Percentiles rank a stretch among this genome's conserved stretches.
Evolutionary conservation across 805 yeast species (phyloP).

Genomic region (Vanderwaltozyma polyspora): DNA sequence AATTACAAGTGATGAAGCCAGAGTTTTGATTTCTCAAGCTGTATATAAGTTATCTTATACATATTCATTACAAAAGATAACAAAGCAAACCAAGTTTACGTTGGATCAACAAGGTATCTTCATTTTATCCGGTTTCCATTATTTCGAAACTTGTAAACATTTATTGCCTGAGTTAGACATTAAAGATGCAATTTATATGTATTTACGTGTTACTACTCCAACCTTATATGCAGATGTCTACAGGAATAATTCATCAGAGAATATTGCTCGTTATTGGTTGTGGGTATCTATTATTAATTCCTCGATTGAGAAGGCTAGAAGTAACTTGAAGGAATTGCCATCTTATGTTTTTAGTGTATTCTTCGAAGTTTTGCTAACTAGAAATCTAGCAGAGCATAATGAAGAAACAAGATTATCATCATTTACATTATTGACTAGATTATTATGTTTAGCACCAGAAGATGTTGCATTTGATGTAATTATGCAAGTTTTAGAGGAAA

Average conservation of each 20-base stretch:
- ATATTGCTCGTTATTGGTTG: slow-evolving; percentile 26
- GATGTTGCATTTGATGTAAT: slow-evolving; percentile 47
- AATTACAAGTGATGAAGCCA: slow-evolving; percentile 23
- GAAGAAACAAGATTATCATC: slow-evolving; percentile 33
- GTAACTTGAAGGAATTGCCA: slow-evolving; percentile 19
- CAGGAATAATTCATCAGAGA: slow-evolving; percentile 18
- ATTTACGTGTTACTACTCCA: slow-evolving; percentile 34
- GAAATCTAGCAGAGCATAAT: slow-evolving; percentile 28
- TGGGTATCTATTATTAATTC: slow-evolving; percentile 27
- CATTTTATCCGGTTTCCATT: slow-evolving; percentile 17
- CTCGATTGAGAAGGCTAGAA: slow-evolving; percentile 11
- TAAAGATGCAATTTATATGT: slow-evolving; percentile 30
- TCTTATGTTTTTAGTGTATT: slow-evolving; percentile 27
- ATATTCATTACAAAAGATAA: slow-evolving; percentile 22
- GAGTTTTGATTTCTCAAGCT: slow-evolving; percentile 27
- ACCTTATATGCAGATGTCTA: slow-evolving; percentile 18
- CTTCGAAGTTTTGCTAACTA: slow-evolving; percentile 32
- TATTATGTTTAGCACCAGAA: slow-evolving; percentile 50
- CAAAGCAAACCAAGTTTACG: slow-evolving; percentile 23
- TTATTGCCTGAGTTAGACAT: slow-evolving; percentile 12
- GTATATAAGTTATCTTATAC: slow-evolving; percentile 30
- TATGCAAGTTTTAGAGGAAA: slow-evolving; percentile 46
- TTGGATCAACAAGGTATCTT: slow-evolving; percentile 27
- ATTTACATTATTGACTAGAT: slow-evolving; percentile 52
- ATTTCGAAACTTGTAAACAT: slow-evolving; percentile 11